Conservation (phyloP, 441 rosid species). For the Populus hybrid region DNA sequence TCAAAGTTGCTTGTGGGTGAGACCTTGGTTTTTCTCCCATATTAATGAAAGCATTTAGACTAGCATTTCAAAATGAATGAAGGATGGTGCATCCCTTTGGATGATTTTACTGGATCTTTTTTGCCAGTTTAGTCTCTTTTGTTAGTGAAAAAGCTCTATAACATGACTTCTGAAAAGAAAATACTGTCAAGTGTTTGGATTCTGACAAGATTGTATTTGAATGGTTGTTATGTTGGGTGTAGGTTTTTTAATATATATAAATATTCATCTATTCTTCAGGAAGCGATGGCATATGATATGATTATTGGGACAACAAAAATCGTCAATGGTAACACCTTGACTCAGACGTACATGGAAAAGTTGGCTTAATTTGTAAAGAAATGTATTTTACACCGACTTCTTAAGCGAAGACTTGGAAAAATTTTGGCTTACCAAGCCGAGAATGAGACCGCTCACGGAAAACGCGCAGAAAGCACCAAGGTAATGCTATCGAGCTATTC, state of each 20-base stretch:
- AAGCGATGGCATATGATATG: conserved; percentile 91
- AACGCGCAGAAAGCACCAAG: background rate
- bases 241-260: background rate
- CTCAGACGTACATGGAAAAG: conserved; percentile 56
- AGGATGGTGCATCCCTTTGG: background rate
- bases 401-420: background rate
- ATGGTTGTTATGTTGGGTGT: background rate
- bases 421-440: background rate
- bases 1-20: background rate
- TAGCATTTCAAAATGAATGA: background rate
- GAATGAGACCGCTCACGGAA: background rate
- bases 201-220: background rate
- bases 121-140: background rate
- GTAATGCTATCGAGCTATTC: background rate
- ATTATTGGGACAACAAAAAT: conserved; percentile 85
- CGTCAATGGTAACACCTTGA: conserved; percentile 56
- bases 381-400: background rate
- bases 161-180: background rate
- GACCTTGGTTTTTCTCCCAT: background rate
- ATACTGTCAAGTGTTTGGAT: background rate
- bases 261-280: conserved; percentile 35
- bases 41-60: background rate
- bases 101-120: background rate
- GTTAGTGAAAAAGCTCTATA: background rate
- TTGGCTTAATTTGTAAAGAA: conserved; percentile 31